These are phyloP conservation scores for Porphyrellus cyaneotinctus DNA, from an alignment of 768 basidiomycete species.

Conservation along the genomic window DNA sequence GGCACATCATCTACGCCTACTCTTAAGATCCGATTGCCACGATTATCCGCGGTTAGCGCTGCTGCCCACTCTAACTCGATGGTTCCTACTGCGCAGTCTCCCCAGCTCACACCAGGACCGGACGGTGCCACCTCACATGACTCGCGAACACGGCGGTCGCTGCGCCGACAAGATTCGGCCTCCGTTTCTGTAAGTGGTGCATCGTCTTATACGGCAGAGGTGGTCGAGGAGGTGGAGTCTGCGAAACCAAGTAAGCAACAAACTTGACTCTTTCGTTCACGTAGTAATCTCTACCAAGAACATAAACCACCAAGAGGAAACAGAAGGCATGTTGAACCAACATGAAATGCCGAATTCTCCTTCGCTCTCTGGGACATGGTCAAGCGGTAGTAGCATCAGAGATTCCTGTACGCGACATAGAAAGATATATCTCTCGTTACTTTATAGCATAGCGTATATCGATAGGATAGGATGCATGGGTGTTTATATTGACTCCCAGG, in stretches of 20 bases:
- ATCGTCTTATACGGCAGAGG: constrained; percentile 30
- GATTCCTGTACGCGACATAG: constrained; percentile 20
- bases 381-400: constrained; percentile 7
- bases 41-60: constrained; percentile 28
- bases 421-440: constrained; percentile 28
- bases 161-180: constrained; percentile 28
- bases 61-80: constrained; percentile 22
- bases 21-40: constrained; percentile 33
- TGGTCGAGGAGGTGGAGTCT: constrained; percentile 23
- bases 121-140: constrained; percentile 19
- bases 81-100: constrained; percentile 21
- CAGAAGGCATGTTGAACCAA: constrained; percentile 20
- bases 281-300: constrained; percentile 12
- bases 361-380: not conserved
- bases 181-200: constrained; percentile 30
- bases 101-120: constrained; percentile 17
- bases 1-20: constrained; percentile 31
- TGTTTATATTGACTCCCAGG: constrained; percentile 2
- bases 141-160: constrained; percentile 27
- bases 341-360: constrained; percentile 3
- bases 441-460: constrained; percentile 6
- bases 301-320: constrained; percentile 23
- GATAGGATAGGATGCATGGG: not conserved
- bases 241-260: constrained; percentile 28
- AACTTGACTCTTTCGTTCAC: not conserved